Conservation (phyloP, 441 rosid genomes). For the Biscutella laevigata region DNA sequence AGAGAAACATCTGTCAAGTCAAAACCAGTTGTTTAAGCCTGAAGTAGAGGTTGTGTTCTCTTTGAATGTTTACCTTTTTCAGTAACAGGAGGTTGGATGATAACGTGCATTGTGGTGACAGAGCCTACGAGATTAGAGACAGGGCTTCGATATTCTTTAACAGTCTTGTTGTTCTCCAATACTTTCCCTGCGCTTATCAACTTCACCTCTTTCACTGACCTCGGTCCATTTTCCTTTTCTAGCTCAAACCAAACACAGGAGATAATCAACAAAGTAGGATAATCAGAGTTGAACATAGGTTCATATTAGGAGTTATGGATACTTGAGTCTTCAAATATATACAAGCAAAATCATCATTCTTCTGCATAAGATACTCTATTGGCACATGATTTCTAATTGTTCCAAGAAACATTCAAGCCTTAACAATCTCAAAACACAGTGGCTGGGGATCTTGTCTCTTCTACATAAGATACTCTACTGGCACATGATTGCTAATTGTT, state of each 20-base stretch:
- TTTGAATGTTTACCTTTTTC: slow-evolving; percentile 49
- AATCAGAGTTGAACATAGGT: background rate
- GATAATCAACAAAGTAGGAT: no score
- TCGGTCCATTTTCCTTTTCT: slow-evolving; percentile 85
- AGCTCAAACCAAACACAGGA: background rate
- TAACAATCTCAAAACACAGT: background rate
- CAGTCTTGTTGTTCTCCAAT: slow-evolving; percentile 73
- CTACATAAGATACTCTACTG: background rate
- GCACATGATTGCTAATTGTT: background rate
- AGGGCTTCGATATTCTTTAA: slow-evolving; percentile 77
- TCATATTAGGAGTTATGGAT: background rate
- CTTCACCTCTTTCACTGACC: slow-evolving; percentile 78
- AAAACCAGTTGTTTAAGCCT: slow-evolving; percentile 1
- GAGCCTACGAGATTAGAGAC: slow-evolving; percentile 71
- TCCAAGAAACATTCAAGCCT: slow-evolving; percentile 1
- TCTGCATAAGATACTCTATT: background rate
- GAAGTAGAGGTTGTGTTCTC: slow-evolving; percentile 11
- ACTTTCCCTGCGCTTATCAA: slow-evolving; percentile 78
- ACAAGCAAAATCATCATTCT: background rate
- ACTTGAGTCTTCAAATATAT: background rate
- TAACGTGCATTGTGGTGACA: slow-evolving; percentile 91
- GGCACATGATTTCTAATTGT: background rate
- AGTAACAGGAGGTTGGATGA: slow-evolving; percentile 66
- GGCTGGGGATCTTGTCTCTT: background rate
- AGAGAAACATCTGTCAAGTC: slow-evolving; percentile 16